Percentiles rank a stretch among this genome's conserved stretches.
phyloP scores from a whole-genome alignment of 2,329 filamentous ascomycete species.

The Colletotrichum lindemuthianum region DNA sequence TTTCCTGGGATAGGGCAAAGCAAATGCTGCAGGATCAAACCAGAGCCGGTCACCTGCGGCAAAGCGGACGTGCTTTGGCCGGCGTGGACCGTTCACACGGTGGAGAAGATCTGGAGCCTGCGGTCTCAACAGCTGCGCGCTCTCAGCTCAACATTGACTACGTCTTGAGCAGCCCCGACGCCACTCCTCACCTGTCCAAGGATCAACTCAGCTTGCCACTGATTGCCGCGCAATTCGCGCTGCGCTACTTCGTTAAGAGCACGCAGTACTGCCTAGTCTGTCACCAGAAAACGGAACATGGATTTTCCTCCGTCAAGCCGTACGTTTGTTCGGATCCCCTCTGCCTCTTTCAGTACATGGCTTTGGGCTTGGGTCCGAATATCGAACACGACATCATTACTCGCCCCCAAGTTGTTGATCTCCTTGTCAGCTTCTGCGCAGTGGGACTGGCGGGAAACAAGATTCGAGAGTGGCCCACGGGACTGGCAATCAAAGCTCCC shows the following conservation, averaged over 20 bases:
- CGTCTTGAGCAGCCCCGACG: constrained; percentile 23
- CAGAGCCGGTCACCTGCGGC: constrained; percentile 20
- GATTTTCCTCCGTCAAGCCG: constrained; percentile 77
- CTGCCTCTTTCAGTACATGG: constrained; percentile 90
- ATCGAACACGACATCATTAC: constrained; percentile 85
- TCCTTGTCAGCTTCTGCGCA: constrained; percentile 86
- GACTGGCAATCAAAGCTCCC: constrained; percentile 51
- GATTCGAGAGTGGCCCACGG: constrained; percentile 56
- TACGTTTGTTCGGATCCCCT: constrained; percentile 81
- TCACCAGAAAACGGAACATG: constrained; percentile 70
- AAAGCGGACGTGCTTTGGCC: background rate
- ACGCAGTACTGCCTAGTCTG: constrained; percentile 90
- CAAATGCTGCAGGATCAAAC: constrained; percentile 18
- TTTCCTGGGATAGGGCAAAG: constrained; percentile 36
- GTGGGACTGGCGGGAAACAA: constrained; percentile 55
- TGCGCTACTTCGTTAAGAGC: constrained; percentile 82
- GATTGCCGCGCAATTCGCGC: constrained; percentile 76
- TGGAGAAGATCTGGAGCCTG: background rate
- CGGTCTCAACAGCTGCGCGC: constrained; percentile 20
- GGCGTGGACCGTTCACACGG: background rate
- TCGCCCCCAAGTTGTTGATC: constrained; percentile 84
- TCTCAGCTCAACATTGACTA: constrained; percentile 18
- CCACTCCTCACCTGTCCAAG: constrained; percentile 38
- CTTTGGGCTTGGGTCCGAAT: constrained; percentile 84
- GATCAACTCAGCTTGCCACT: constrained; percentile 60